Conservation (phyloP, 441 rosid genomes). For the Manihot esculenta region DNA sequence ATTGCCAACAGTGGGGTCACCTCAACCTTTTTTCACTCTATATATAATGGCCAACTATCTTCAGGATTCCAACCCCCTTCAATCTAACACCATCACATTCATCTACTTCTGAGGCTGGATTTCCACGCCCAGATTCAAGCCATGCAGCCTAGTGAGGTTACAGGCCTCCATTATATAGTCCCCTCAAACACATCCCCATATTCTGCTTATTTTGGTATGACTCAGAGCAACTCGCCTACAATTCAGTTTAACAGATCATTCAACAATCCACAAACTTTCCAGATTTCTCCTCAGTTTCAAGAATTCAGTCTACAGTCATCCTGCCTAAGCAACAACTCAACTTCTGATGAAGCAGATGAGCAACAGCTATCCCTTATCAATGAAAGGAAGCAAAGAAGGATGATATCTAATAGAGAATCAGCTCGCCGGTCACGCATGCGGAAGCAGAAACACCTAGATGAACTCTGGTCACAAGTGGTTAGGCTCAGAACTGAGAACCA, state of each 20-base stretch:
- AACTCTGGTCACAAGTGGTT: conserved; percentile 50
- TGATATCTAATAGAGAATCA: conserved; percentile 82
- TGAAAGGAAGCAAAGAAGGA: conserved; percentile 72
- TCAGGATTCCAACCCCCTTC: conserved; percentile 40
- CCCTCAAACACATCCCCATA: conserved; percentile 44
- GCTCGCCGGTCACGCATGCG: conserved; percentile 86
- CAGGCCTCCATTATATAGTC: conserved; percentile 44
- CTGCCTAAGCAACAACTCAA: conserved; percentile 65
- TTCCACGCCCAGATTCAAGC: conserved; percentile 20
- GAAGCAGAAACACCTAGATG: conserved; percentile 79
- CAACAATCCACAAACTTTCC: conserved; percentile 41
- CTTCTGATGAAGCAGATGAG: conserved; percentile 81
- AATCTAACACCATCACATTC: conserved; percentile 25
- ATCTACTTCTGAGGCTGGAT: conserved; percentile 11
- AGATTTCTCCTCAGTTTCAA: conserved; percentile 49
- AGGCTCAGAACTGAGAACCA: conserved; percentile 57
- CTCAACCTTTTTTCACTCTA: conserved; percentile 44
- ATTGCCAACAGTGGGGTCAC: conserved; percentile 48
- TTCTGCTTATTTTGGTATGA: conserved; percentile 47
- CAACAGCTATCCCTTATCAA: conserved; percentile 55
- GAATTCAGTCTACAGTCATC: conserved; percentile 56
- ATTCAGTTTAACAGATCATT: conserved; percentile 41
- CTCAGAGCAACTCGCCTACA: conserved; percentile 37
- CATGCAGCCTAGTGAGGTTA: conserved; percentile 66
- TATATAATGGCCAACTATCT: conserved; percentile 41